A percentile compares a stretch with the other conserved stretches of the same genome.
These are phyloP conservation scores for Xylaria intraflava DNA, from an alignment of 495 filamentous ascomycete genomes.

Conservation along the genomic window DNA sequence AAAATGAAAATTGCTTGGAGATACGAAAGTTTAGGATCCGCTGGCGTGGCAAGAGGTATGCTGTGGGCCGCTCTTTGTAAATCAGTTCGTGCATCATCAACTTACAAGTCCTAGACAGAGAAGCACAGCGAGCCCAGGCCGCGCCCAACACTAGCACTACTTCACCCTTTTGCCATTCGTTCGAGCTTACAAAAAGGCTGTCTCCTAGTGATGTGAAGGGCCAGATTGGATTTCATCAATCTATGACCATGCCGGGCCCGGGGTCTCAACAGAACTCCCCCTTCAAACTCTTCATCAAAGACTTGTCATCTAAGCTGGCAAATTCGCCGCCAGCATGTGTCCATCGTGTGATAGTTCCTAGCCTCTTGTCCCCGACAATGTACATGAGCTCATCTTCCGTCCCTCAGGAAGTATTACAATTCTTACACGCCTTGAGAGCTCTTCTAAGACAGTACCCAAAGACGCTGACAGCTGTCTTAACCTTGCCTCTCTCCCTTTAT, in stretches of 20 bases:
- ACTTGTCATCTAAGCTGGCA: constrained; percentile 52
- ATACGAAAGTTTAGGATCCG: constrained; percentile 77
- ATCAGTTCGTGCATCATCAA: neutral
- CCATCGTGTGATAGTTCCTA: constrained; percentile 80
- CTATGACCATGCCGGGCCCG: constrained; percentile 27
- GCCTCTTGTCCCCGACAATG: constrained; percentile 72
- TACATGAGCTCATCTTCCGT: constrained; percentile 62
- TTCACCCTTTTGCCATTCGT: constrained; percentile 70
- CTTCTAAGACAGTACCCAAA: constrained; percentile 60
- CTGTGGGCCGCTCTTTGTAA: neutral
- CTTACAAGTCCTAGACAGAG: constrained; percentile 17
- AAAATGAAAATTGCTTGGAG: constrained; percentile 99
- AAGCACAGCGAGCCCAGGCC: constrained; percentile 15
- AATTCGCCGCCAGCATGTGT: constrained; percentile 52
- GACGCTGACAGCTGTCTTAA: constrained; percentile 67
- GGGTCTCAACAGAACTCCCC: constrained; percentile 39
- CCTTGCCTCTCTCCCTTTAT: constrained; percentile 73
- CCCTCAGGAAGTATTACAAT: constrained; percentile 70
- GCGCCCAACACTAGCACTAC: constrained; percentile 14
- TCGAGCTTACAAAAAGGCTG: constrained; percentile 84
- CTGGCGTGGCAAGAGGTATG: constrained; percentile 47
- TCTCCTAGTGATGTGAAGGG: constrained; percentile 46
- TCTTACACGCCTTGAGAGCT: constrained; percentile 72
- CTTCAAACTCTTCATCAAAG: constrained; percentile 56
- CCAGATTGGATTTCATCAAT: constrained; percentile 37